Percentiles rank a stretch among this genome's conserved stretches.
Evolutionary conservation across 768 basidiomycete genomes (phyloP).

Genomic region (Obba rivulosa): DNA sequence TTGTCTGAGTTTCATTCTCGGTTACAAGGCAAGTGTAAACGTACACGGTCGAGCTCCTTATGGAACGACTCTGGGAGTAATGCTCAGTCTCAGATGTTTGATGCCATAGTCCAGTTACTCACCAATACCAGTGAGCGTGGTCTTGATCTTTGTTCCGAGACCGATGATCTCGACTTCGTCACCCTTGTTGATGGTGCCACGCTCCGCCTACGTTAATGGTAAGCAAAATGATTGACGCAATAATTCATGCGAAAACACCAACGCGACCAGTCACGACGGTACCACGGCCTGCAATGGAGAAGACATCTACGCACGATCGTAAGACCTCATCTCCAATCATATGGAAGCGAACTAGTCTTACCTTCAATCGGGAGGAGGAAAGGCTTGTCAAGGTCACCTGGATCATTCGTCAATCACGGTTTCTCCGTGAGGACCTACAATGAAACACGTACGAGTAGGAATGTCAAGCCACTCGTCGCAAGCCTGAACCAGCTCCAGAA

Average conservation of each 20-base stretch:
- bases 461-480: constrained; percentile 96
- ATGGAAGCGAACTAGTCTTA: constrained; percentile 18
- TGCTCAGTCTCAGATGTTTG: neutral
- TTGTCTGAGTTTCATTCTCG: neutral
- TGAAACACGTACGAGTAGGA: constrained; percentile 64
- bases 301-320: constrained; percentile 56
- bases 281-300: constrained; percentile 97
- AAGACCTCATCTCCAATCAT: neutral
- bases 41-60: constrained; percentile 93
- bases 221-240: neutral
- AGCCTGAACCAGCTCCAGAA: constrained; percentile 74
- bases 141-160: constrained; percentile 75
- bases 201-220: constrained; percentile 60
- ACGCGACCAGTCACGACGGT: constrained; percentile 95
- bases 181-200: constrained; percentile 87
- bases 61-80: constrained; percentile 89
- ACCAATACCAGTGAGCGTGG: constrained; percentile 93
- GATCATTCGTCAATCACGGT: neutral
- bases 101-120: constrained; percentile 18
- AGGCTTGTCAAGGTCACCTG: constrained; percentile 95
- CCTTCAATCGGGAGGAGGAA: constrained; percentile 95
- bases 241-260: constrained; percentile 23
- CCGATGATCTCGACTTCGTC: constrained; percentile 93
- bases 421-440: neutral
- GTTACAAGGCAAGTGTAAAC: constrained; percentile 10